These are phyloP conservation scores for Claviceps purpurea DNA, from an alignment of 2,329 filamentous ascomycete genomes.

Conservation along the genomic window DNA sequence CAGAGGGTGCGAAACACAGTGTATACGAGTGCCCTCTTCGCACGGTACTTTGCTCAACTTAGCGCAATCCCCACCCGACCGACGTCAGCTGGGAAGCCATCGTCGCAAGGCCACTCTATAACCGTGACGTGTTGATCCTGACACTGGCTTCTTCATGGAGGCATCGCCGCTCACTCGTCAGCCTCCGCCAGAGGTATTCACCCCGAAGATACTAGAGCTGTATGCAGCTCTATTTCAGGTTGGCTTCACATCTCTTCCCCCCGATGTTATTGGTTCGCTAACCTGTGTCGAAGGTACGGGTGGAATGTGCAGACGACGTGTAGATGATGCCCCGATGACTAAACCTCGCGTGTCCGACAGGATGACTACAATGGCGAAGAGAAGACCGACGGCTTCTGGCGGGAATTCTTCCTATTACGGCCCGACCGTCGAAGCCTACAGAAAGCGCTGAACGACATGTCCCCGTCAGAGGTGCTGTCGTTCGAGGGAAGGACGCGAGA, in stretches of 20 bases:
- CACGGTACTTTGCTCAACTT: background rate
- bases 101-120: background rate
- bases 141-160: conserved; percentile 47
- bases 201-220: conserved; percentile 84
- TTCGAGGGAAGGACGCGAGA: conserved; percentile 66
- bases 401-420: conserved; percentile 82
- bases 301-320: background rate
- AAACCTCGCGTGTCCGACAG: conserved; percentile 11
- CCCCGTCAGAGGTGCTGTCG: conserved; percentile 61
- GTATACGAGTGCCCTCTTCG: background rate
- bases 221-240: conserved; percentile 78
- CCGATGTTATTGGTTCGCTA: background rate
- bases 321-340: conserved; percentile 13
- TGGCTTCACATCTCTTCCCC: conserved; percentile 11
- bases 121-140: conserved; percentile 1
- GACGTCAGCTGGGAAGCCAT: background rate
- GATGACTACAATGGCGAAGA: conserved; percentile 54
- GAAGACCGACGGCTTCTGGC: conserved; percentile 84
- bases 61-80: background rate
- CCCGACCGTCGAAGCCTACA: conserved; percentile 61
- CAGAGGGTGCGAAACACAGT: background rate
- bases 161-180: conserved; percentile 88
- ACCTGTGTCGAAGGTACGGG: conserved; percentile 14
- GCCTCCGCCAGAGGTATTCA: conserved; percentile 76
- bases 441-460: conserved; percentile 54